These are phyloP conservation scores for Quercus dentata DNA, from an alignment of 306 rosid species.

Conservation along the genomic window DNA sequence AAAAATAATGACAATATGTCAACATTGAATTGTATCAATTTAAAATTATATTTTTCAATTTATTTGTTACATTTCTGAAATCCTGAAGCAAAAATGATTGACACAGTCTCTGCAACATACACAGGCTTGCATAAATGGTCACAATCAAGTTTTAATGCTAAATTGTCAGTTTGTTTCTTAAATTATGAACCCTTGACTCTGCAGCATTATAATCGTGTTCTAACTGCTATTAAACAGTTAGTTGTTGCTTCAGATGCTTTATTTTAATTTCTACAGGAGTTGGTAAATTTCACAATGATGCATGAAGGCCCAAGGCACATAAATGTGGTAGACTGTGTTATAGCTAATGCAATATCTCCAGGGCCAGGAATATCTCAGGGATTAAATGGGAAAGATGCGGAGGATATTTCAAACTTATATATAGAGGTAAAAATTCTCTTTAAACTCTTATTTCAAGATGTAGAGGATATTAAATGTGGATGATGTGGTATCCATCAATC, in stretches of 20 bases:
- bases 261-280: conserved; percentile 52
- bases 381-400: conserved; percentile 62
- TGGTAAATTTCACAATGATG: conserved; percentile 62
- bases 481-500: conserved; percentile 19
- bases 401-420: conserved; percentile 71
- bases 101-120: background rate
- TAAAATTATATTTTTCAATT: conserved; percentile 2
- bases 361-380: conserved; percentile 44
- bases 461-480: background rate
- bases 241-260: conserved; percentile 13
- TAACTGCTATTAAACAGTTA: background rate
- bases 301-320: conserved; percentile 58
- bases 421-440: conserved; percentile 58
- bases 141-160: background rate
- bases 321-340: conserved; percentile 52
- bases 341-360: conserved; percentile 62
- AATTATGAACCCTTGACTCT: background rate
- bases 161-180: background rate
- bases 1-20: conserved; percentile 5
- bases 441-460: conserved; percentile 16
- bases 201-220: conserved; percentile 13
- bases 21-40: background rate
- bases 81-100: background rate
- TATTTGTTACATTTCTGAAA: background rate
- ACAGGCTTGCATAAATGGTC: background rate